phyloP scores from a whole-genome alignment of 768 basidiomycete genomes.

The Tylopilus intermedius region DNA sequence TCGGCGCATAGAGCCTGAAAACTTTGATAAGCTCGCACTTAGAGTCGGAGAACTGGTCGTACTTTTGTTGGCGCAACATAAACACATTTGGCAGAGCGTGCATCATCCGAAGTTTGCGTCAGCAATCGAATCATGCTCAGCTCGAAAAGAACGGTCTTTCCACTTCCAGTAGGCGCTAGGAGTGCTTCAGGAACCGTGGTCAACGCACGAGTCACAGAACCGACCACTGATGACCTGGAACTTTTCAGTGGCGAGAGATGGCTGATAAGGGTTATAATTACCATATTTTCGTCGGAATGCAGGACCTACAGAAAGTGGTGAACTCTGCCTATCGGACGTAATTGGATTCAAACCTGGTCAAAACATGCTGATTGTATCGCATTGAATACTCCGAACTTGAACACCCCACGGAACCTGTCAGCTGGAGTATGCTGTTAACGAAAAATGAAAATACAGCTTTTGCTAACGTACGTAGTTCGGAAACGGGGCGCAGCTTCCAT shows the following conservation, averaged over 20 bases:
- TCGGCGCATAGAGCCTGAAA: constrained; percentile 83
- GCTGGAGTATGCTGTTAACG: constrained; percentile 42
- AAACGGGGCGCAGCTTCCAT: constrained; percentile 61
- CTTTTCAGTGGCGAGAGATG: constrained; percentile 8
- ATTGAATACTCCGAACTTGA: constrained; percentile 90
- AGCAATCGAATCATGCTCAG: constrained; percentile 79
- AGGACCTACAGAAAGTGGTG: constrained; percentile 44
- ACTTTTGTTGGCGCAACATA: constrained; percentile 96
- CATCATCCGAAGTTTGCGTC: constrained; percentile 33
- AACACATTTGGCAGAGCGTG: constrained; percentile 58
- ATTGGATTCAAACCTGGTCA: constrained; percentile 46
- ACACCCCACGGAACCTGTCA: constrained; percentile 72
- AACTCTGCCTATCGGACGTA: not conserved
- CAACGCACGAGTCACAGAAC: constrained; percentile 7
- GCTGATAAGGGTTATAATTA: constrained; percentile 22
- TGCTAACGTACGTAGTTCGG: constrained; percentile 56
- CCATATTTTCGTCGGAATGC: constrained; percentile 59
- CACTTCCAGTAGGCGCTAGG: constrained; percentile 90
- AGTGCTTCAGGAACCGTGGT: constrained; percentile 2
- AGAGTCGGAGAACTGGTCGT: not conserved
- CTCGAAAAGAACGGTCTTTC: constrained; percentile 95
- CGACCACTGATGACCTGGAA: constrained; percentile 68
- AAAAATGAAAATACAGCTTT: not conserved
- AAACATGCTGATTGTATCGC: constrained; percentile 84
- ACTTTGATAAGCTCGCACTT: not conserved